Conservation (phyloP, 352 stramenopile genomes). For the Pythium insidiosum region DNA sequence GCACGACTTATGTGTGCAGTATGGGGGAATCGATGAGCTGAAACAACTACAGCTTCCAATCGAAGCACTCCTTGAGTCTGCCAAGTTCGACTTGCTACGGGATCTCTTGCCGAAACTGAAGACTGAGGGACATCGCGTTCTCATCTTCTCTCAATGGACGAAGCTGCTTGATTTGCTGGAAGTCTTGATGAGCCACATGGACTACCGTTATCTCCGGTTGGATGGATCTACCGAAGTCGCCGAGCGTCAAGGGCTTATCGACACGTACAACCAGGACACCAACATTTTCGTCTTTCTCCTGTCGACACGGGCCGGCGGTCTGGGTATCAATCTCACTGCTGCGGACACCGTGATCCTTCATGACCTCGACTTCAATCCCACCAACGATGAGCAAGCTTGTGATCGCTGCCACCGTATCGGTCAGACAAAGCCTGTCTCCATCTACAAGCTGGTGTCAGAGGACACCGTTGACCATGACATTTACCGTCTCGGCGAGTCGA, state of each 20-base stretch:
- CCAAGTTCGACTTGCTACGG: constrained; percentile 92
- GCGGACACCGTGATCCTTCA: constrained; percentile 88
- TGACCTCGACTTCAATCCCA: constrained; percentile 85
- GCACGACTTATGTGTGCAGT: constrained; percentile 90
- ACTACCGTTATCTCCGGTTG: constrained; percentile 70
- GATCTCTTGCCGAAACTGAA: constrained; percentile 83
- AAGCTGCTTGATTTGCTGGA: constrained; percentile 93
- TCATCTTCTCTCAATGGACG: constrained; percentile 98
- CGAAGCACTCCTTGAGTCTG: constrained; percentile 87
- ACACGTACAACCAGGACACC: constrained; percentile 85
- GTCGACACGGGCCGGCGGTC: constrained; percentile 93
- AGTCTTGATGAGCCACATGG: constrained; percentile 68
- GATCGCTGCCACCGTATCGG: constrained; percentile 89
- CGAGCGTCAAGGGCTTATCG: constrained; percentile 73
- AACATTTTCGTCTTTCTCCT: constrained; percentile 96
- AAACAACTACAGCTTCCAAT: constrained; percentile 78
- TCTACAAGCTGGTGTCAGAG: constrained; percentile 91
- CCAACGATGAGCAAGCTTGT: constrained; percentile 79
- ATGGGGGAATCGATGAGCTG: constrained; percentile 73
- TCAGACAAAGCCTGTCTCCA: constrained; percentile 82
- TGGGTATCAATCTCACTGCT: constrained; percentile 97
- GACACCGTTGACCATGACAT: constrained; percentile 92
- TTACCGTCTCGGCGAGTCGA: constrained; percentile 73
- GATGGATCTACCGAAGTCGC: constrained; percentile 72
- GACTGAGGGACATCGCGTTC: constrained; percentile 86